Percentiles rank a stretch among this genome's conserved stretches.
Conservation (phyloP, 176 grass and related monocot genomes). For the Ensete ventricosum region DNA sequence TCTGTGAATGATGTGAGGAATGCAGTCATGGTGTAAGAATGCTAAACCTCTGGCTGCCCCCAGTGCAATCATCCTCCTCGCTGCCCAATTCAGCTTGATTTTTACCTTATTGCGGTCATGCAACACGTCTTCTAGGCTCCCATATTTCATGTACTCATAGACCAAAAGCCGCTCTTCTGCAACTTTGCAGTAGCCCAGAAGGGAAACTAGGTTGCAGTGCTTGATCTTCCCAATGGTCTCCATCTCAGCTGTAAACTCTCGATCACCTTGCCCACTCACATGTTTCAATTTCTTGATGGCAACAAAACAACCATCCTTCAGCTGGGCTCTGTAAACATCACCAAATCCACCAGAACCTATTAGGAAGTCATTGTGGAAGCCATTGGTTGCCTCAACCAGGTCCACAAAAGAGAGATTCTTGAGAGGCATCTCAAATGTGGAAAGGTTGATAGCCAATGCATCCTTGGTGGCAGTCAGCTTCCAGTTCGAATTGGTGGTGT, state of each 20-base stretch:
- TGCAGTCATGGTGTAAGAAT: slow-evolving; percentile 27
- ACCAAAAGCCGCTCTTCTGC: slow-evolving; percentile 21
- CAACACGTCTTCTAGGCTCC: slow-evolving; percentile 22
- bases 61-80: slow-evolving; percentile 19
- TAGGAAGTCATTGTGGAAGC: slow-evolving; percentile 18
- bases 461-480: slow-evolving; percentile 21
- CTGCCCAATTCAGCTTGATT: slow-evolving; percentile 22
- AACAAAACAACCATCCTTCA: slow-evolving; percentile 19
- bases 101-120: slow-evolving; percentile 13
- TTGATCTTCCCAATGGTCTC: slow-evolving; percentile 31
- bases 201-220: slow-evolving; percentile 23
- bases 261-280: slow-evolving; percentile 21
- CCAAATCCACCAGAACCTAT: slow-evolving; percentile 27
- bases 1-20: slow-evolving; percentile 24
- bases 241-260: slow-evolving; percentile 29
- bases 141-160: slow-evolving; percentile 29
- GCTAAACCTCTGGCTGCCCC: slow-evolving; percentile 23
- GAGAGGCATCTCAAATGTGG: slow-evolving; percentile 18
- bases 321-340: slow-evolving; percentile 22
- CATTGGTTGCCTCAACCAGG: slow-evolving; percentile 17
- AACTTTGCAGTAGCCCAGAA: slow-evolving; percentile 27
- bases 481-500: slow-evolving; percentile 20
- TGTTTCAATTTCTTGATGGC: slow-evolving; percentile 28
- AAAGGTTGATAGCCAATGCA: slow-evolving; percentile 5
- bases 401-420: slow-evolving; percentile 22